Evolutionary conservation across 495 filamentous ascomycete species (phyloP).

Genomic region (Penicillium silybi): DNA sequence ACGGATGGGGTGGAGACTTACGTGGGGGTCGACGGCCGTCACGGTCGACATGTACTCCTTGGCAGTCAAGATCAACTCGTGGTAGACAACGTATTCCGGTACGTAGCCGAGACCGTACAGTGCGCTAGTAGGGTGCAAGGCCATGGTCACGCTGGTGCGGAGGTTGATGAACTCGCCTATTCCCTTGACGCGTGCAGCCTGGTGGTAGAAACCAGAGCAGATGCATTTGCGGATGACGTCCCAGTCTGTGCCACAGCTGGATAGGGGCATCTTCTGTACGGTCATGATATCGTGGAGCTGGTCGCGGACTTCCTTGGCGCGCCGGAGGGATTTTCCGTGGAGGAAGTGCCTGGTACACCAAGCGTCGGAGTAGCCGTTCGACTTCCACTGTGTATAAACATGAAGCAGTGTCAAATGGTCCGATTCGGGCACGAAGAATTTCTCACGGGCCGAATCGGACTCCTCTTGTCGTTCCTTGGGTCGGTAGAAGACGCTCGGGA

Average conservation of each 20-base stretch:
- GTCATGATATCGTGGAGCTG: conserved; percentile 95
- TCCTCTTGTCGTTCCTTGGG: conserved; percentile 97
- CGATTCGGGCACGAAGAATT: conserved; percentile 97
- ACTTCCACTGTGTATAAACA: conserved; percentile 93
- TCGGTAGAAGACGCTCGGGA: conserved; percentile 94
- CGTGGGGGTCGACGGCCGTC: conserved; percentile 90
- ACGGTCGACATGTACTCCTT: conserved; percentile 99
- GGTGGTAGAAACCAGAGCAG: conserved; percentile 96
- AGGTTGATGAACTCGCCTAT: conserved; percentile 97
- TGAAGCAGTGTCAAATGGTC: conserved; percentile 95
- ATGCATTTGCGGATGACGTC: conserved; percentile 94
- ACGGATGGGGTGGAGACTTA: conserved; percentile 28
- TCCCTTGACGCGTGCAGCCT: conserved; percentile 95
- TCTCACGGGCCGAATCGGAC: conserved; percentile 92
- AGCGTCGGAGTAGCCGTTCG: conserved; percentile 81
- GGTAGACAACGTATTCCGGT: conserved; percentile 96
- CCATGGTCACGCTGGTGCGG: conserved; percentile 87
- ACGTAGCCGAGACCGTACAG: conserved; percentile 90
- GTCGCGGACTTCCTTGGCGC: conserved; percentile 89
- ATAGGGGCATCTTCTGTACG: conserved; percentile 81
- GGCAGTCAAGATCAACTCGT: conserved; percentile 93
- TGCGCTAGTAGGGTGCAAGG: conserved; percentile 89
- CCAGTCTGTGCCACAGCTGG: conserved; percentile 94
- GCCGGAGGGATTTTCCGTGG: conserved; percentile 83
- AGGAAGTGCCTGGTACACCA: conserved; percentile 95